Evolutionary conservation across 2,329 filamentous ascomycete species (phyloP).

Genomic region (Nemania abortiva): DNA sequence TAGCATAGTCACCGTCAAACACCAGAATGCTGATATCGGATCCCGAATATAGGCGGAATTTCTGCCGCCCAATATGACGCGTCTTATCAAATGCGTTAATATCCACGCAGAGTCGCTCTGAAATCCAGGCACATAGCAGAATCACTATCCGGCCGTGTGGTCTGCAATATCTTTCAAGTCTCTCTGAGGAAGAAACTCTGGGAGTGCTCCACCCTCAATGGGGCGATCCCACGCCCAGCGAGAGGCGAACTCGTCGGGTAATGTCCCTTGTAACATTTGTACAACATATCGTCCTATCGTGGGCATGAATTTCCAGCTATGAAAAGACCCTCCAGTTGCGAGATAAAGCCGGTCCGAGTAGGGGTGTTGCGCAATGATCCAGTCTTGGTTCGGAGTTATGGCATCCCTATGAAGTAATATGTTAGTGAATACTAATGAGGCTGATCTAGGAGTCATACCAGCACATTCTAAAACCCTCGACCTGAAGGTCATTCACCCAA

Average conservation of each 20-base stretch:
- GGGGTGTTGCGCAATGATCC: background rate
- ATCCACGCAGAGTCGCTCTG: too few species aligned
- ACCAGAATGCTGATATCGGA: too few species aligned
- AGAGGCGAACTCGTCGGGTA: background rate
- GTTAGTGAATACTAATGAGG: background rate
- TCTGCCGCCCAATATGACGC: too few species aligned
- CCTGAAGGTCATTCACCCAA: too few species aligned
- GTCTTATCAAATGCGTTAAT: too few species aligned
- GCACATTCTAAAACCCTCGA: background rate
- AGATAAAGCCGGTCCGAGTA: background rate
- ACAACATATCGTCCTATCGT: background rate
- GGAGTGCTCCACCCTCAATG: background rate
- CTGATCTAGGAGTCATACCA: background rate
- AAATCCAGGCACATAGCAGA: too few species aligned
- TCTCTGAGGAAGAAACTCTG: background rate
- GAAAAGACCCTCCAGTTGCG: background rate
- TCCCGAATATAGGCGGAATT: too few species aligned
- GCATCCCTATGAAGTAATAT: conserved; percentile 9
- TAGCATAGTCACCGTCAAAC: too few species aligned
- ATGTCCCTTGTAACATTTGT: background rate
- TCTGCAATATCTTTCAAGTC: background rate
- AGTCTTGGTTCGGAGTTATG: conserved; percentile 11
- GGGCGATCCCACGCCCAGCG: background rate
- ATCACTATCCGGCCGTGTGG: too few species aligned
- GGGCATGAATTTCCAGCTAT: background rate